Percentiles rank a stretch among this genome's conserved stretches.
Evolutionary conservation across 1,284 basidiomycete species (phyloP).

Genomic region (Rhodotorula sp.): DNA sequence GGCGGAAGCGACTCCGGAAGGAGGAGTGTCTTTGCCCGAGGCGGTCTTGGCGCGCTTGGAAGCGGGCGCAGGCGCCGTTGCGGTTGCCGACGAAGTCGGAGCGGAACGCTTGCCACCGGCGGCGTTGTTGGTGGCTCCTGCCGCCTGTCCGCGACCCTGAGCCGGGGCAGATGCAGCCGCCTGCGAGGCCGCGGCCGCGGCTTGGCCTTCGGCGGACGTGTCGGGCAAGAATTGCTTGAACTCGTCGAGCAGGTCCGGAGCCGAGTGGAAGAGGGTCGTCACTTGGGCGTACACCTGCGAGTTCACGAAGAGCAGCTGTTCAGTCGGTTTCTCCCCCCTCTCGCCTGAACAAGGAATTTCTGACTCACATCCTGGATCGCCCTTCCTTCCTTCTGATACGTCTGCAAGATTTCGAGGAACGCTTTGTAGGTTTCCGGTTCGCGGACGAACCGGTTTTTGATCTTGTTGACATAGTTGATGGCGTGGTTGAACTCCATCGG

Average conservation of each 20-base stretch:
- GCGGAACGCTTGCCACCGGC: slow-evolving; percentile 18
- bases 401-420: slow-evolving; percentile 96
- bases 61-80: neutral
- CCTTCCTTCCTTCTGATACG: slow-evolving; percentile 91
- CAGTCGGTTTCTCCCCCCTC: neutral
- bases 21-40: neutral
- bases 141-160: neutral
- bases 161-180: neutral
- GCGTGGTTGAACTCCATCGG: slow-evolving; percentile 90
- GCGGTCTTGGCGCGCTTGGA: slow-evolving; percentile 20
- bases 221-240: slow-evolving; percentile 95
- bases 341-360: too few species aligned
- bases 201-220: slow-evolving; percentile 40
- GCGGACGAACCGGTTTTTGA: slow-evolving; percentile 89
- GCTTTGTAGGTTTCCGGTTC: slow-evolving; percentile 96
- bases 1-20: neutral
- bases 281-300: slow-evolving; percentile 85
- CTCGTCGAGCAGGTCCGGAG: slow-evolving; percentile 85
- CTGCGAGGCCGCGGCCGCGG: neutral
- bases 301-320: neutral
- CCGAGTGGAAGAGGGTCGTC: slow-evolving; percentile 83
- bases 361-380: slow-evolving; percentile 73
- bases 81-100: slow-evolving; percentile 1
- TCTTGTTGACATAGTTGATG: slow-evolving; percentile 97
- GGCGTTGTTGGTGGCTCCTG: neutral